Evolutionary conservation across 2,329 filamentous ascomycete species (phyloP).

Genomic region (Botrytis byssoidea): DNA sequence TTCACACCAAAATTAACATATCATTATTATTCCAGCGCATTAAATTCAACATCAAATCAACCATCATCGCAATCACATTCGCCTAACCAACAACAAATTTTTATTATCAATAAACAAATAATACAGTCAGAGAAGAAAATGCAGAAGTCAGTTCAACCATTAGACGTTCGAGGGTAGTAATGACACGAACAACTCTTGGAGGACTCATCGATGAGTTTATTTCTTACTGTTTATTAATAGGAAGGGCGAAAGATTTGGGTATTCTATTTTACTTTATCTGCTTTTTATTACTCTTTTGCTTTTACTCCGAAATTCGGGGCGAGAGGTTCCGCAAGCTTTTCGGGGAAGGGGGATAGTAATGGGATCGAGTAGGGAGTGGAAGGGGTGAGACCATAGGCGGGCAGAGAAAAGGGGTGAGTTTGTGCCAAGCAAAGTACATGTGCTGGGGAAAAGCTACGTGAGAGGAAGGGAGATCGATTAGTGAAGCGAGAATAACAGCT

Average conservation of each 20-base stretch:
- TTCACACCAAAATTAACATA: neutral
- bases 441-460: neutral
- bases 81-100: neutral
- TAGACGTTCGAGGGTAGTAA: conserved; percentile 16
- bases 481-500: neutral
- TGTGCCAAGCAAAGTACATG: neutral
- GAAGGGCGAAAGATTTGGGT: neutral
- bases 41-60: neutral
- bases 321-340: neutral
- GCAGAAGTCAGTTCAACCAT: neutral
- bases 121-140: conserved; percentile 9
- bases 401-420: neutral
- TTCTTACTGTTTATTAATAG: conserved; percentile 10
- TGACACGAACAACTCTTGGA: conserved; percentile 14
- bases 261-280: neutral
- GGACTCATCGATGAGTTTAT: conserved; percentile 8
- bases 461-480: no score
- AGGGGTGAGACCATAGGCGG: neutral
- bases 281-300: neutral
- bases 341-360: neutral
- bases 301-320: no score
- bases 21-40: neutral
- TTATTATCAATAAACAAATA: neutral
- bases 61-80: neutral
- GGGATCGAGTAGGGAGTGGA: neutral